phyloP scores from a whole-genome alignment of 768 basidiomycete genomes.

The Jaapia argillacea region DNA sequence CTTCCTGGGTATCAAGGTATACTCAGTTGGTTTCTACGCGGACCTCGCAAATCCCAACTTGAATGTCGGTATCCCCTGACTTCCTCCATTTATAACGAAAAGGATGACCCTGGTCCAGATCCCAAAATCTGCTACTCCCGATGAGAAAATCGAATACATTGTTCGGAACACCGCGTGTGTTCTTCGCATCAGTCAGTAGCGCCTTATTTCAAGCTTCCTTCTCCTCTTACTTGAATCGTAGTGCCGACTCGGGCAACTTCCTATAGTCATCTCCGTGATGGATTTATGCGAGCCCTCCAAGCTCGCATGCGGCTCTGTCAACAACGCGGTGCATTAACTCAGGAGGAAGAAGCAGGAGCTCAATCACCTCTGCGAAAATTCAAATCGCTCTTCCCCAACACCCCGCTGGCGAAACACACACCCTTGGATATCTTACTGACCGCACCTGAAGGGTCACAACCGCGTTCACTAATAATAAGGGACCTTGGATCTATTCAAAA shows the following conservation, averaged over 20 bases:
- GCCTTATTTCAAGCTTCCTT: constrained; percentile 1
- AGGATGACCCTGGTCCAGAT: constrained; percentile 28
- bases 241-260: constrained; percentile 77
- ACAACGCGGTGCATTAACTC: constrained; percentile 41
- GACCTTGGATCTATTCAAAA: constrained; percentile 66
- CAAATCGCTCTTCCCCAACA: constrained; percentile 68
- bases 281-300: constrained; percentile 68
- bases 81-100: neutral
- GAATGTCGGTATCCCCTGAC: constrained; percentile 31
- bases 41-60: constrained; percentile 62
- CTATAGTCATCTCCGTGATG: constrained; percentile 74
- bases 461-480: constrained; percentile 50
- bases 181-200: constrained; percentile 55
- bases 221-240: constrained; percentile 18
- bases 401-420: constrained; percentile 53
- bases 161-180: constrained; percentile 60
- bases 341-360: constrained; percentile 45
- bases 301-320: constrained; percentile 43
- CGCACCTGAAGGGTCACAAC: constrained; percentile 37
- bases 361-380: constrained; percentile 61
- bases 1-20: constrained; percentile 81
- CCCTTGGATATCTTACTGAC: constrained; percentile 63
- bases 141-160: constrained; percentile 65
- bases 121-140: constrained; percentile 40
- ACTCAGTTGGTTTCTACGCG: constrained; percentile 85